Evolutionary conservation across 2,329 filamentous ascomycete genomes (phyloP).

Genomic region (Aureobasidium sp.): DNA sequence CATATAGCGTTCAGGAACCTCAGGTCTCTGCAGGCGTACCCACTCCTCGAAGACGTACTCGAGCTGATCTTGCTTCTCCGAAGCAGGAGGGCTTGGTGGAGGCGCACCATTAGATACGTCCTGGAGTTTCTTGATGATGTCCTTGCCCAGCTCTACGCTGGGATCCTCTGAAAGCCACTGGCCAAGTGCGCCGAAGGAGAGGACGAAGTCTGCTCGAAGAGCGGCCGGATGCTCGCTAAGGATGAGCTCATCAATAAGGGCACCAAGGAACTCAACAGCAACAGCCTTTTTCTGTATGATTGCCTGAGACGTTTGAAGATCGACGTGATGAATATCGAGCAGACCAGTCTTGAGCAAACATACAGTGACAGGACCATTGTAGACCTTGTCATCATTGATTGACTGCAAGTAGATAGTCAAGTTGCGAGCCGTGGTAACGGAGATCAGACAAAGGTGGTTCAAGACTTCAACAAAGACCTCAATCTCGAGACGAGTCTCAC

Average conservation of each 20-base stretch:
- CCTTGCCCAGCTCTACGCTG: constrained; percentile 54
- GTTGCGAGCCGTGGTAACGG: constrained; percentile 48
- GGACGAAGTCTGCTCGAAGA: constrained; percentile 76
- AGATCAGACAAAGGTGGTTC: constrained; percentile 53
- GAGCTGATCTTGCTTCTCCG: constrained; percentile 68
- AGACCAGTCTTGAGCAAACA: constrained; percentile 52
- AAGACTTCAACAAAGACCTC: constrained; percentile 56
- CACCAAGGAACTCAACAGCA: constrained; percentile 71
- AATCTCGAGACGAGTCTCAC: constrained; percentile 48
- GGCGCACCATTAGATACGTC: constrained; percentile 43
- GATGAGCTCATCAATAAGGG: constrained; percentile 68
- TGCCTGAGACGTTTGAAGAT: constrained; percentile 61
- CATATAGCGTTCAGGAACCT: constrained; percentile 62
- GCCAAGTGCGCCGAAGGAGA: constrained; percentile 72
- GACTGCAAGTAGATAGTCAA: constrained; percentile 42
- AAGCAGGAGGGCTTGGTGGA: constrained; percentile 44
- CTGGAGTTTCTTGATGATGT: constrained; percentile 60
- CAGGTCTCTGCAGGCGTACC: constrained; percentile 73
- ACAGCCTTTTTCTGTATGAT: constrained; percentile 62
- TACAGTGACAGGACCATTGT: constrained; percentile 54
- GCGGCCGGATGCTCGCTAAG: constrained; percentile 70
- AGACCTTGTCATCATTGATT: constrained; percentile 52
- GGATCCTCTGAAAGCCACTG: constrained; percentile 72
- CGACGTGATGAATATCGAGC: constrained; percentile 51
- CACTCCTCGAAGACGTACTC: constrained; percentile 96